Percentiles rank a stretch among this genome's conserved stretches.
Conservation (phyloP, 176 grass and related monocot species). For the Carex scoparia region DNA sequence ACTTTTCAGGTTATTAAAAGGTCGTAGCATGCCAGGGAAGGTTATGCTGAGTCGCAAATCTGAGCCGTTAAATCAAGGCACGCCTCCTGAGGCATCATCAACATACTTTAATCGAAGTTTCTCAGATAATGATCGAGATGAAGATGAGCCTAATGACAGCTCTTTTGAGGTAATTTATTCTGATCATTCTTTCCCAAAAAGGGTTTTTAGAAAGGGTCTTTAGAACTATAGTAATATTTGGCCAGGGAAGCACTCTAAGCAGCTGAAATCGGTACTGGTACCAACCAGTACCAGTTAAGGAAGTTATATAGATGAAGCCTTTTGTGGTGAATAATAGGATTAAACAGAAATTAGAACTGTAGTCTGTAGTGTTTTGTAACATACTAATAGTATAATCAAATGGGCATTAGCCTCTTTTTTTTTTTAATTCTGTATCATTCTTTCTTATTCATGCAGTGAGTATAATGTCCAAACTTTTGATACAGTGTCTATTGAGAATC, state of each 20-base stretch:
- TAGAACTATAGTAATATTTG: too few relatives aligned
- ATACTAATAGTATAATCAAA: too few relatives aligned
- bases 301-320: too few relatives aligned
- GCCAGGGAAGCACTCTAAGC: too few relatives aligned
- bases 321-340: too few relatives aligned
- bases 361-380: too few relatives aligned
- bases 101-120: slow-evolving; percentile 24
- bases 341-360: too few relatives aligned
- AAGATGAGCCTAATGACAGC: slow-evolving; percentile 40
- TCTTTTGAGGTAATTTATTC: slow-evolving; percentile 47
- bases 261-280: too few relatives aligned
- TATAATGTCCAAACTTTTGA: background rate
- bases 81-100: slow-evolving; percentile 42
- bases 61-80: slow-evolving; percentile 46
- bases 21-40: slow-evolving; percentile 87
- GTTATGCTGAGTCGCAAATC: slow-evolving; percentile 65
- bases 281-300: too few relatives aligned
- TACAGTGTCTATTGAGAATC: background rate
- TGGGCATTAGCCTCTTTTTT: too few relatives aligned
- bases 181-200: background rate
- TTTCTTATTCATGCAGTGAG: slow-evolving; percentile 16
- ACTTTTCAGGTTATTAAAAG: slow-evolving; percentile 74
- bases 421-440: background rate
- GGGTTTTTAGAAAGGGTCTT: too few relatives aligned
- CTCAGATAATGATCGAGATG: slow-evolving; percentile 45